Evolutionary conservation across 1,139 yeast genomes (phyloP), one percentile per base, ranked within the genome.

Genomic region (Sugiyamaella novakii): DNA sequence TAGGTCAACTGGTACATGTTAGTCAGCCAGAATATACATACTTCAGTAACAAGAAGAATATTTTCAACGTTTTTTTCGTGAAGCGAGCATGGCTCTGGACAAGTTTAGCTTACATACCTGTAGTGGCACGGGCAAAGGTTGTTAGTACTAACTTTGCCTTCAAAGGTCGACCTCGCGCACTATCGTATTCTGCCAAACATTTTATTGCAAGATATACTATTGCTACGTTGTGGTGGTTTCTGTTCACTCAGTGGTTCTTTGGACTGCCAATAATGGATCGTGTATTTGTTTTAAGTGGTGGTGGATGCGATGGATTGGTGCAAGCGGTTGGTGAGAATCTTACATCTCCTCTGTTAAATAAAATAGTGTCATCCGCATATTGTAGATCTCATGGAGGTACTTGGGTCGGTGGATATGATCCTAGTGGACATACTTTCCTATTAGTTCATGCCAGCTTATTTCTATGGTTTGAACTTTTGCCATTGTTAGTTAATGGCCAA

Each of bases 81-180:
- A 92, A 92, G 62, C 75, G 75, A 35, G 98, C 97, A 2, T 92
- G 98, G 98, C 76, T 81, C 12, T 92, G 98, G 98, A 89, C 96
- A 1, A 76, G 89, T 0, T 3, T 76, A 2, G 72, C 74, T 4
- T 77, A 50, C 33, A 52, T 50, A 6, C 51, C 43, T 11, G 36
- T 53, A 29, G 45, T 47, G 10, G 45, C 45, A 18, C 67, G 52
- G n/a, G 30, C 41, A 12, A 39, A 21, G 3, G 29, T 33, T 5
- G 19, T 21, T 18, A 33, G 3, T 3, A 24, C 4, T 8, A 11
- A 17, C 22, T 6, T 5, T 6, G 5, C 30, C 25, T 8, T 5
- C 5, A 6, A 6, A 22, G 8, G 8, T 12, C 5, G 31, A 28
- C 14, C 31, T 5, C 5, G 8, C 8, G 17, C 27, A 38, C 12